Conservation (phyloP, 805 yeast genomes). For the Blastobotrys terrestris region DNA sequence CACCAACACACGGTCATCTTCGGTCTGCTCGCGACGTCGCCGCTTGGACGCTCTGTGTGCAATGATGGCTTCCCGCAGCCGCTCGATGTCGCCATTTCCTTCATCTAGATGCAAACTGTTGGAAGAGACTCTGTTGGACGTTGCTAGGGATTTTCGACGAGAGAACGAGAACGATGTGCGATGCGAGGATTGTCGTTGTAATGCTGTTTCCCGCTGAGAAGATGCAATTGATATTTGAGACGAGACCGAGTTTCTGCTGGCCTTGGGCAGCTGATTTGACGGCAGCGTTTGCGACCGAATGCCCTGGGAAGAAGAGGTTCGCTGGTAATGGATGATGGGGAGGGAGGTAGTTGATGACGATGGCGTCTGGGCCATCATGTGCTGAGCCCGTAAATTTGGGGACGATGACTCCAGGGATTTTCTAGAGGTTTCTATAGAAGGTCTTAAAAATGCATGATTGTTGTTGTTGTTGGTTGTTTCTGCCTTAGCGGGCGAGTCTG, state of each 20-base stretch:
- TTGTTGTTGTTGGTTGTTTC: too few relatives aligned
- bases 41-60: constrained; percentile 28
- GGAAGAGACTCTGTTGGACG: constrained; percentile 1
- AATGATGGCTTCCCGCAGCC: constrained; percentile 27
- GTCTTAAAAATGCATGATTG: too few relatives aligned
- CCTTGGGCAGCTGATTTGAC: too few relatives aligned
- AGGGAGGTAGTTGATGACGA: too few relatives aligned
- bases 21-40: constrained; percentile 26
- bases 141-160: constrained; percentile 12
- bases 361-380: too few relatives aligned
- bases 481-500: too few relatives aligned
- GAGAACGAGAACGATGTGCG: constrained; percentile 17
- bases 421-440: too few relatives aligned
- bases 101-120: constrained; percentile 3
- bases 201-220: constrained; percentile 3
- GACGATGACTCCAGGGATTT: too few relatives aligned
- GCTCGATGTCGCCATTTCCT: constrained; percentile 20
- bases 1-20: constrained; percentile 47
- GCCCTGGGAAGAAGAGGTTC: too few relatives aligned
- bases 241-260: constrained; percentile 6
- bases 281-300: too few relatives aligned
- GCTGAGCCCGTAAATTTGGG: too few relatives aligned
- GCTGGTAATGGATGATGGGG: too few relatives aligned
- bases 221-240: constrained; percentile 3
- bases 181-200: constrained; percentile 8